A percentile compares a stretch with the other conserved stretches of the same genome.
These are phyloP conservation scores for Pseudomicrostroma phylloplanum DNA, from an alignment of 1,284 basidiomycete genomes.

Conservation along the genomic window DNA sequence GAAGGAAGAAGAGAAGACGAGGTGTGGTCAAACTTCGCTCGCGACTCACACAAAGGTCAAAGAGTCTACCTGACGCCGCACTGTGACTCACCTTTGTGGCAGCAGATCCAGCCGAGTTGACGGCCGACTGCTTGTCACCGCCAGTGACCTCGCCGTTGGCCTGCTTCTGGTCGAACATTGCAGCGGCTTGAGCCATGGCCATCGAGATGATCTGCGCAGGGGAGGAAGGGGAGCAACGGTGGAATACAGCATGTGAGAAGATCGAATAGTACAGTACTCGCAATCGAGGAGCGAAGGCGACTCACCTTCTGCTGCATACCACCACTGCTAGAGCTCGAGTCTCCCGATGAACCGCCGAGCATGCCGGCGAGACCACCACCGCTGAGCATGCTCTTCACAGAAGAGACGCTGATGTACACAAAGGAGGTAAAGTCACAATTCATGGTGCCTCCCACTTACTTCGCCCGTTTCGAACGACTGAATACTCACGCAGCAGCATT, in stretches of 20 bases:
- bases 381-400: constrained; percentile 28
- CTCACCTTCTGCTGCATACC: constrained; percentile 20
- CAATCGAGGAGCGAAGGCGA: background rate
- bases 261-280: constrained; percentile 14
- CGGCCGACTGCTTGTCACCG: constrained; percentile 48
- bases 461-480: background rate
- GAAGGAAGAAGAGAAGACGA: no score
- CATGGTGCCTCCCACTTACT: background rate
- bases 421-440: background rate
- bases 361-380: constrained; percentile 4
- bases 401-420: constrained; percentile 22
- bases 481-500: constrained; percentile 36
- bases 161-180: constrained; percentile 42
- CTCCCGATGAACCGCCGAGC: constrained; percentile 14
- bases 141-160: constrained; percentile 37
- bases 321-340: background rate
- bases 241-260: background rate
- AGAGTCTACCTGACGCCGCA: constrained; percentile 24
- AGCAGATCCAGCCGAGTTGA: constrained; percentile 46
- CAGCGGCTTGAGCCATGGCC: constrained; percentile 39
- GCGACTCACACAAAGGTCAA: no score
- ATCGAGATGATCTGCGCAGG: constrained; percentile 16
- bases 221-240: no score
- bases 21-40: no score
- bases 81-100: constrained; percentile 46